Base-by-base conservation (phyloP, 352 stramenopile species). In the Pythium monospermum region DNA sequence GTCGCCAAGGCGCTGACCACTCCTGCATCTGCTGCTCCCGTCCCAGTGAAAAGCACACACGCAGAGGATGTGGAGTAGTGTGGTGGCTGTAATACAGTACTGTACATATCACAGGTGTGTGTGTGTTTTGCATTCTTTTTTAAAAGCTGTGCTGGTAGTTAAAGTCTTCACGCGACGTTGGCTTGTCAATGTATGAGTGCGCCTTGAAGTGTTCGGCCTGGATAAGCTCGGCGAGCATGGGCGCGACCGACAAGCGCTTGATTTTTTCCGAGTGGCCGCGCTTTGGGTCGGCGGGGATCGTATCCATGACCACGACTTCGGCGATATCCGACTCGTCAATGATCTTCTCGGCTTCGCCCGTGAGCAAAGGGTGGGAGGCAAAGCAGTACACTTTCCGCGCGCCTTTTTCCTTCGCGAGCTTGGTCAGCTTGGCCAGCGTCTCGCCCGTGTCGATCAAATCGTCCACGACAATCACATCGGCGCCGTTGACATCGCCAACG, bases 401-500 rank as follows among this genome's bases (percentile, higher is more conserved):
- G 27, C 90, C 90, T 49, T 79, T 83, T 39, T 84, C 70, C 44
- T 91, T 80, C 16, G 89, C 68, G 41, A 94, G 66, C 53, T 87
- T 78, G 19, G 78, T 87, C n/a, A 93, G 69, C 54, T 90, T 89
- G 39, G 68, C 68, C 15, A 97, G 66, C 26, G 85, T 95, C 49
- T 75, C 70, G 37, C 68, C 86, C 52, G 80, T 96, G 65, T 96
- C 87, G 35, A 97, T 78, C 46, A 97, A 71, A 63, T 97, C 89
- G 61, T 97, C 90, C 23, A 97, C 87, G 32, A 97, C 80, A 57
- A 97, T 93, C 33, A 95, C 84, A 53, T 96, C 86, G 25, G 78
- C 76, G 22, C 84, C 87, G 25, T 89, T 76, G 18, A 97, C 76
- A 36, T 97, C 83, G 16, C 87, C 87, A 16, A 97, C 78, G 44